These are phyloP conservation scores for Tetrahymena borealis DNA, from an alignment of 73 alveolate genomes.

Conservation along the genomic window DNA sequence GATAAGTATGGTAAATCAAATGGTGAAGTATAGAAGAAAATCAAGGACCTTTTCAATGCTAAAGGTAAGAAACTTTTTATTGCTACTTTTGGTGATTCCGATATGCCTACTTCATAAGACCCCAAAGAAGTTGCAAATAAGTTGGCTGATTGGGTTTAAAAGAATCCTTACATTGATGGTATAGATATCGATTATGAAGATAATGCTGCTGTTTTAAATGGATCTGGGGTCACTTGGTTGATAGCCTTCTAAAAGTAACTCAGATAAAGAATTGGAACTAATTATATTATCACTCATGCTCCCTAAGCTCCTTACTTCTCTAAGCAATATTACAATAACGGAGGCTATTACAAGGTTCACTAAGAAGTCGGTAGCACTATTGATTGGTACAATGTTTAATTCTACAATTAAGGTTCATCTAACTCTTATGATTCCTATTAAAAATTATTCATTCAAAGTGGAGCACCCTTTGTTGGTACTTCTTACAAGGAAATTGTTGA, in stretches of 20 bases:
- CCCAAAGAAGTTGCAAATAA: background rate
- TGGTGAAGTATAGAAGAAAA: background rate
- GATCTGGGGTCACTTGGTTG: background rate
- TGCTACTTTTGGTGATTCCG: background rate
- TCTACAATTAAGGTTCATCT: background rate
- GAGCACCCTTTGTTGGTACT: background rate
- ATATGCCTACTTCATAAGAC: background rate
- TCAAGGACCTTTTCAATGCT: background rate
- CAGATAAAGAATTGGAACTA: background rate
- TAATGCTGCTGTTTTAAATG: background rate
- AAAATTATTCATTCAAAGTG: background rate
- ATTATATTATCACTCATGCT: background rate
- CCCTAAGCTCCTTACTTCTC: background rate
- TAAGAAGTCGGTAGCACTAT: background rate
- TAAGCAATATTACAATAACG: background rate
- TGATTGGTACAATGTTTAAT: background rate
- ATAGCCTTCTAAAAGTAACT: background rate
- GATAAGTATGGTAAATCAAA: background rate
- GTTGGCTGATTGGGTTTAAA: background rate
- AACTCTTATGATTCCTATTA: background rate
- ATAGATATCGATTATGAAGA: background rate
- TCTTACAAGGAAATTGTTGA: background rate
- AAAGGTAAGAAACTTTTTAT: background rate
- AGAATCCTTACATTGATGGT: background rate
- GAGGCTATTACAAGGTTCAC: background rate